Base-by-base conservation (phyloP, 306 rosid genomes). In the Inga leiocalycina region DNA sequence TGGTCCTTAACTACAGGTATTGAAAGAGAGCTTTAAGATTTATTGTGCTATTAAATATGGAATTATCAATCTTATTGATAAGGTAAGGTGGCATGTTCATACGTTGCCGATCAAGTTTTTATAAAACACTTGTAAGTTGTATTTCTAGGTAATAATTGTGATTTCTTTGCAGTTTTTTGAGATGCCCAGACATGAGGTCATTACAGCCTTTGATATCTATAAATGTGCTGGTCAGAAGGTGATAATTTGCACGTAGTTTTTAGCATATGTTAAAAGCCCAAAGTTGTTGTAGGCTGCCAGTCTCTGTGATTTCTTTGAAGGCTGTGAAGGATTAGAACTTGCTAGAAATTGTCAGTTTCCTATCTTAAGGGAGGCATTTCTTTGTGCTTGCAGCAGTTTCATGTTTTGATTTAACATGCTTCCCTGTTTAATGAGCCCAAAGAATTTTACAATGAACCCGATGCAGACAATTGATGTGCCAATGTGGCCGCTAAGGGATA, bases 151-250 rank as follows among this genome's bases (percentile, higher is more conserved):
- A 35, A 81, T 56, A 8, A 17, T n/a, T 7, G 39, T 35, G n/a
- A 57, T 72, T 67, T 84, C 9, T 20, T 73, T 85, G 82, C 88
- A 97, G 99, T 97, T 97, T 87, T 97, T 97, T 90, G 99, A 97
- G 90, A 97, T 94, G 99, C 99, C 99, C 57, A 88, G 91, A 87
- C 99, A 92, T 82, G 99, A 97, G 89, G 99, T 97, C 77, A 79
- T 93, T 66, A 94, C 78, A 83, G 98, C 99, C 75, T 95, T 97
- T 49, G 98, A 97, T 77, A 92, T 94, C 83, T 97, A 97, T 86
- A 97, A 92, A 81, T 92, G 97, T 75, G 99, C 99, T 83, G 98
- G 97, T 65, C 98, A 97, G 88, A 98, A 97, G 99, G 99, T 97
- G 77, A 84, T 80, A 37, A 62, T 70, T 57, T 75, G 30, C 71